Conservation (phyloP, 75 land plant genomes). For the Cryptomeria japonica region DNA sequence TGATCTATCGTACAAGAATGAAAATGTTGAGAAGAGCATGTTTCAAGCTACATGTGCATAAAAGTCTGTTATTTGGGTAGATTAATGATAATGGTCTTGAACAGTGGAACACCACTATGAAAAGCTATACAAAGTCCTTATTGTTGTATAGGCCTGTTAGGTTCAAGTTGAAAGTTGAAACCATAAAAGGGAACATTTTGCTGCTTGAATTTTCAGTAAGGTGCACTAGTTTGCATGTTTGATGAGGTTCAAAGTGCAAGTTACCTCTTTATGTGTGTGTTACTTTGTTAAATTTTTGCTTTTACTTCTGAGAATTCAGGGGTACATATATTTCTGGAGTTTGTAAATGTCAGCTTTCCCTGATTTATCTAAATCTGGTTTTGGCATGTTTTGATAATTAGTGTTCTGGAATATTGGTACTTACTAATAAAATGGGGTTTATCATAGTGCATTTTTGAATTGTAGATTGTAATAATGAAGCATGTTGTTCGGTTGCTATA, state of each 20-base stretch:
- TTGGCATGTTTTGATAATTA: not conserved
- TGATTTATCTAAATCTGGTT: not conserved
- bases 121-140: not conserved
- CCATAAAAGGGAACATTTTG: not conserved
- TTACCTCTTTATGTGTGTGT: not conserved
- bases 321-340: not conserved
- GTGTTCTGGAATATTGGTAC: not conserved
- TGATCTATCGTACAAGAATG: not conserved
- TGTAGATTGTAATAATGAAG: not conserved
- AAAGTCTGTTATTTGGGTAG: not conserved
- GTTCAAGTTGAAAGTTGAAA: not conserved
- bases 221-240: not conserved
- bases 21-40: not conserved
- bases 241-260: not conserved
- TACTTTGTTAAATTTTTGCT: not conserved
- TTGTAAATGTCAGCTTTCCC: not conserved
- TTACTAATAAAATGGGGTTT: not conserved
- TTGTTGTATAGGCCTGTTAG: not conserved
- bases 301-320: not conserved
- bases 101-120: not conserved
- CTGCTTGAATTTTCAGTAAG: not conserved
- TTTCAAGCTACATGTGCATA: not conserved
- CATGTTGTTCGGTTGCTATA: not conserved
- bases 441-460: not conserved
- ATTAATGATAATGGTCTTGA: no score